Percentiles rank a stretch among this genome's conserved stretches.
Evolutionary conservation across 306 rosid species (phyloP).

Genomic region (Vigna nakashimae): DNA sequence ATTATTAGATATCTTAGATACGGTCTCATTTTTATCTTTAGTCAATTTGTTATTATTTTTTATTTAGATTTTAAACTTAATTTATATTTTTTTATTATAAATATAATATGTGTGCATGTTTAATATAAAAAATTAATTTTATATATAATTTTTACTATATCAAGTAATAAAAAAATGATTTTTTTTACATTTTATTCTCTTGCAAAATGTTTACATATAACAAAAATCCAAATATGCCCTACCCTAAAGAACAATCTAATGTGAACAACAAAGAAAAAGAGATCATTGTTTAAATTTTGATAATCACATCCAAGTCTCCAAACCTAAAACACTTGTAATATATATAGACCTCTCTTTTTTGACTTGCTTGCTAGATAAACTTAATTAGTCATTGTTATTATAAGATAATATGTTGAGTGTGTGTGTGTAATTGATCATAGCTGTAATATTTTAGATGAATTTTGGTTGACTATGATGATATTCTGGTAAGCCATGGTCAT

Average conservation of each 20-base stretch:
- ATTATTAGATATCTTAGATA: too few relatives aligned
- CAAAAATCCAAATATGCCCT: too few relatives aligned
- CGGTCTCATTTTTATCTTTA: too few relatives aligned
- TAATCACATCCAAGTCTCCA: conserved; percentile 5
- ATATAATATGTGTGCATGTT: too few relatives aligned
- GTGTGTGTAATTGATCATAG: conserved; percentile 44
- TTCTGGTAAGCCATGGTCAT: conserved; percentile 56
- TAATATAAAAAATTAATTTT: too few relatives aligned
- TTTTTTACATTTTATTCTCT: too few relatives aligned
- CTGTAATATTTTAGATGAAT: conserved; percentile 55
- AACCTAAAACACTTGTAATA: background rate
- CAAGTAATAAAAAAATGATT: too few relatives aligned
- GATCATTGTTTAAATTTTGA: background rate
- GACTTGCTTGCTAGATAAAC: conserved; percentile 13
- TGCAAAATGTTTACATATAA: too few relatives aligned
- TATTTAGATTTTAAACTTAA: too few relatives aligned
- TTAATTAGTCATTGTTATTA: background rate
- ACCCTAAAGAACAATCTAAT: background rate
- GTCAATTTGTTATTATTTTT: too few relatives aligned
- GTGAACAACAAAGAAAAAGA: conserved; percentile 9
- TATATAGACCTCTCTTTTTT: conserved; percentile 26
- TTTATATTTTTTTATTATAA: too few relatives aligned
- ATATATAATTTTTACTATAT: too few relatives aligned
- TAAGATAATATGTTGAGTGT: background rate
- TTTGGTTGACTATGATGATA: conserved; percentile 55